Evolutionary conservation across 2,329 filamentous ascomycete species (phyloP), one percentile per base, ranked within the genome.

Genomic region (Didymella exigua): DNA sequence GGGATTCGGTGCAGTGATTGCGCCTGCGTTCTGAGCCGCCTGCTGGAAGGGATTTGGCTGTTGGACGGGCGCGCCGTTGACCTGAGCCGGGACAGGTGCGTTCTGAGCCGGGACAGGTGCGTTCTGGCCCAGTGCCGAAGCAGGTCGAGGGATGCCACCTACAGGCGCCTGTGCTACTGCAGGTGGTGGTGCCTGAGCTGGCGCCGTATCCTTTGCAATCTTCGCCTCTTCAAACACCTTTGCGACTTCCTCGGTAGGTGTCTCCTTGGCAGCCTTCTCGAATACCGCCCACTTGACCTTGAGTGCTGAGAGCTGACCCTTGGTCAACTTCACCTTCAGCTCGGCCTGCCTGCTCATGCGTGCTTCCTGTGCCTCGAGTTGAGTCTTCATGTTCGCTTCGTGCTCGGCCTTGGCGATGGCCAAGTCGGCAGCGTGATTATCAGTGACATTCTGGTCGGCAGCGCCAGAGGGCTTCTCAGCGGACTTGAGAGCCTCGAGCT

Each of bases 161-260:
- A 33, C 48, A 14, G 51, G 23, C 18, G 54, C 21, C 38, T 55
- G 47, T 3, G 59, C 41, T 18, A 57, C 57, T 9, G 62, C 55
- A 34, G 70, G 59, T 18, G 59, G 62, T 31, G 59, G 58, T 30
- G 62, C 58, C 16, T 56, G 59, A 42, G 66, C 50, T 34, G 69
- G 48, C 18, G 58, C 47, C 2, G 48, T 45, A 37, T 79, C 72
- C 70, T 85, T 89, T 10, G 86, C 83, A 48, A 77, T 80, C 75
- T 93, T 93, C 0, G 89, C 92, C 49, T 90, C 78, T 60, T 89
- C 86, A 90, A 91, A 97, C 0, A 97, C 93, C 74, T 97, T 92
- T 9, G 80, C 84, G 4, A 98, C 91, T 0, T 92, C 86, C 70
- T 86, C 87, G 66, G 93, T 82, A 0, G 93, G 93, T 0, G 93